Percentiles rank a stretch among this genome's conserved stretches.
phyloP scores from a whole-genome alignment of 495 filamentous ascomycete genomes.

The Aspergillus nanangensis region DNA sequence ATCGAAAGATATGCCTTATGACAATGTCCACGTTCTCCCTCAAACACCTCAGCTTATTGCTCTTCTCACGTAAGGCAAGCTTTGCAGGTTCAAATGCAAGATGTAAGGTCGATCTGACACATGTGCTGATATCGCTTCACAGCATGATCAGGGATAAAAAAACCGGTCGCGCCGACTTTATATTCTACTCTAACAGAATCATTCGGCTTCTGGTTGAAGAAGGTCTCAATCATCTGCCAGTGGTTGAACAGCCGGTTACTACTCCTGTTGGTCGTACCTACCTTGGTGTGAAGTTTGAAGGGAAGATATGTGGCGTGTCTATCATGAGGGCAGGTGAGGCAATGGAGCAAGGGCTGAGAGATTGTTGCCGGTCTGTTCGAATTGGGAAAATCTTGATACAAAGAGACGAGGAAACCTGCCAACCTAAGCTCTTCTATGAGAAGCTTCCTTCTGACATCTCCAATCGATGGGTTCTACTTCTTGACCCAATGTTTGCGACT shows the following conservation, averaged over 20 bases:
- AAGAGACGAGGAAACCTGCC: constrained; percentile 88
- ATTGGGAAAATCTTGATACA: constrained; percentile 99
- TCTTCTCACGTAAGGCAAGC: constrained; percentile 75
- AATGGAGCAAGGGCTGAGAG: constrained; percentile 94
- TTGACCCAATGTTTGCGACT: constrained; percentile 98
- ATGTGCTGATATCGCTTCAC: constrained; percentile 16
- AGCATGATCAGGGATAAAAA: constrained; percentile 94
- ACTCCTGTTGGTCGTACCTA: constrained; percentile 90
- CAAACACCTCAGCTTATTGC: constrained; percentile 97
- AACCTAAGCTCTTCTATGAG: constrained; percentile 92
- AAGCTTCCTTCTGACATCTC: constrained; percentile 94
- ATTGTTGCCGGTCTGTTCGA: constrained; percentile 92
- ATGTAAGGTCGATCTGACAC: neutral
- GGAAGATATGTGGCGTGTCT: constrained; percentile 96
- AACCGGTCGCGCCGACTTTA: constrained; percentile 90
- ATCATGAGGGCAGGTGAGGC: constrained; percentile 98
- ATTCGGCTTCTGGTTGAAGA: constrained; percentile 98
- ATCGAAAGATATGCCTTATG: constrained; percentile 73
- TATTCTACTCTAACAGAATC: constrained; percentile 98
- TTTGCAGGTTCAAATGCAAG: neutral
- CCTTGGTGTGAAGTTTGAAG: constrained; percentile 88
- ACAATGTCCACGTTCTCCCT: constrained; percentile 84
- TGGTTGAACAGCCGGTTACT: constrained; percentile 78
- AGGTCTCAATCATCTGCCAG: constrained; percentile 93
- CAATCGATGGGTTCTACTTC: constrained; percentile 85